phyloP scores from a whole-genome alignment of 225 moss, liverwort and hornwort genomes.

The Marchantia polymorpha region DNA sequence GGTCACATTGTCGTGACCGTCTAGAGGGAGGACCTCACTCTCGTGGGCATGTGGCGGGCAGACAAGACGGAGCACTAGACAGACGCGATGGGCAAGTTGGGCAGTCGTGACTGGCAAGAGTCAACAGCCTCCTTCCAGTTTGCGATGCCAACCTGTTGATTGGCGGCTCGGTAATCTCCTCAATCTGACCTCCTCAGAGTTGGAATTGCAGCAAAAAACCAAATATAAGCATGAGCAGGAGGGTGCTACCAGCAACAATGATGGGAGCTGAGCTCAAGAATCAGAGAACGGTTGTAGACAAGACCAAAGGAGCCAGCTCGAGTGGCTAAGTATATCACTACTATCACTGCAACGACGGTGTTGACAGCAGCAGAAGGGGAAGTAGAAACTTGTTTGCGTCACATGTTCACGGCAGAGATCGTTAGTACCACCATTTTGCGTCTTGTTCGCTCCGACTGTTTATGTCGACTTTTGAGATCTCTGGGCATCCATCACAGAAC shows the following conservation, averaged over 20 bases:
- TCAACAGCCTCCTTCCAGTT: background rate
- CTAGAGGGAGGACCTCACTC: too few species aligned
- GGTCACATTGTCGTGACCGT: too few species aligned
- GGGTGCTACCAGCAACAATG: background rate
- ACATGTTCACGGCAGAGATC: background rate
- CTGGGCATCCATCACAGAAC: too few species aligned
- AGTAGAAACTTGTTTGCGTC: background rate
- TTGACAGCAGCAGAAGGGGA: background rate
- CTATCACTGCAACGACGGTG: background rate
- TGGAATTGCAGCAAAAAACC: background rate
- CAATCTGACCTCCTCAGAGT: background rate
- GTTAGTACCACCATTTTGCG: constrained; percentile 1
- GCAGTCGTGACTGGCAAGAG: too few species aligned
- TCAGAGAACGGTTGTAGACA: background rate
- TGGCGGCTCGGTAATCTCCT: too few species aligned
- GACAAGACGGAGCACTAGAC: too few species aligned
- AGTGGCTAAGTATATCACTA: too few species aligned
- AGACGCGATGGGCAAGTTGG: too few species aligned
- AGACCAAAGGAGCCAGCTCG: too few species aligned
- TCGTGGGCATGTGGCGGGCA: too few species aligned
- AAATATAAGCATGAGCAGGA: background rate
- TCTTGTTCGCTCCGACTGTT: background rate
- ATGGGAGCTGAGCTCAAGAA: background rate
- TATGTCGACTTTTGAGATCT: too few species aligned
- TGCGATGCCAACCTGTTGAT: background rate